Evolutionary conservation across 2,329 filamentous ascomycete genomes (phyloP).

Genomic region (Monilinia fructicola): DNA sequence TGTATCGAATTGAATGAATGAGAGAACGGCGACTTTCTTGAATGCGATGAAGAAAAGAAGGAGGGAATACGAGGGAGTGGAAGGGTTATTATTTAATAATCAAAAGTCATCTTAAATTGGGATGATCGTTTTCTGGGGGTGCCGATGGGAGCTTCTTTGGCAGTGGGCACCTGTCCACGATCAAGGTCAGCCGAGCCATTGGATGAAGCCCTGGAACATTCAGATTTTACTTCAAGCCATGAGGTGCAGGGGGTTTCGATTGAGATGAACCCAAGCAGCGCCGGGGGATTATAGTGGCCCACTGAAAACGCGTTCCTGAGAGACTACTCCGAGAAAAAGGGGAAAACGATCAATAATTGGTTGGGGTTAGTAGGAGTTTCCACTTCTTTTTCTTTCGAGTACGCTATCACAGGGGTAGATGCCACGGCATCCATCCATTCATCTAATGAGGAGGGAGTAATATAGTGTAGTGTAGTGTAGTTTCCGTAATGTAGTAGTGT

Average conservation of each 20-base stretch:
- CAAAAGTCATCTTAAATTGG: slow-evolving; percentile 23
- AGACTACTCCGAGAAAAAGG: slow-evolving; percentile 6
- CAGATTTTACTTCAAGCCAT: slow-evolving; percentile 21
- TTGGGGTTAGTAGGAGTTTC: not conserved
- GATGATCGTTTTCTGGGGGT: slow-evolving; percentile 18
- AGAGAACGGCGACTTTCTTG: slow-evolving; percentile 34
- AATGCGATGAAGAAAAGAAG: slow-evolving; percentile 28
- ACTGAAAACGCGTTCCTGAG: slow-evolving; percentile 35
- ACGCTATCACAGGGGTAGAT: slow-evolving; percentile 26
- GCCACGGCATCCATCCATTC: slow-evolving; percentile 10
- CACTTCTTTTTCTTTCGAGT: slow-evolving; percentile 1
- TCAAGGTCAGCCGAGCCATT: slow-evolving; percentile 17
- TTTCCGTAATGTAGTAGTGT: too few species aligned
- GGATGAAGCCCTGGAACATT: slow-evolving; percentile 21
- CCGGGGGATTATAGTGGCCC: slow-evolving; percentile 22
- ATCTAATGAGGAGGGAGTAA: too few species aligned
- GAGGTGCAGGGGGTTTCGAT: slow-evolving; percentile 32
- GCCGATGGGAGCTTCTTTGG: slow-evolving; percentile 1
- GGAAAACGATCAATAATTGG: slow-evolving; percentile 26
- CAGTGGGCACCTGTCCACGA: slow-evolving; percentile 20
- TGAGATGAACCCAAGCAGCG: slow-evolving; percentile 36
- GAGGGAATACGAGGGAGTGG: slow-evolving; percentile 21
- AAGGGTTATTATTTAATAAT: slow-evolving; percentile 15
- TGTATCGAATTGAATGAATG: slow-evolving; percentile 34
- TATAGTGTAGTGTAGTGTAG: too few species aligned